Evolutionary conservation across 495 filamentous ascomycete species (phyloP).

Genomic region (Stereocaulon alpinum): DNA sequence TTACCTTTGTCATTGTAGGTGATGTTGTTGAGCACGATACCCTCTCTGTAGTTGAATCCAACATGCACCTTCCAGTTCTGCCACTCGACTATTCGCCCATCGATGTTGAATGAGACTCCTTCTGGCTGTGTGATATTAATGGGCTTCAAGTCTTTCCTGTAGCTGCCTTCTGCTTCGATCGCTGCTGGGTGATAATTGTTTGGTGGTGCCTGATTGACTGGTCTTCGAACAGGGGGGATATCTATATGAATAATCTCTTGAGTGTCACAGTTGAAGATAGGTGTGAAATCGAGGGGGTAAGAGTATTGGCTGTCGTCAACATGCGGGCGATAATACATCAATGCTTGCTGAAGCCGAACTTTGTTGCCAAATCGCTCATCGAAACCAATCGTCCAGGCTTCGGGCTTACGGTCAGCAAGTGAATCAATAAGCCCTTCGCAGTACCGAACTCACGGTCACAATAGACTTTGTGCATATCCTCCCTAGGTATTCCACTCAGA

Average conservation of each 20-base stretch:
- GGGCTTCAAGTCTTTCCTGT: conserved; percentile 74
- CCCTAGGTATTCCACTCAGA: conserved; percentile 71
- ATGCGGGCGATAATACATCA: conserved; percentile 92
- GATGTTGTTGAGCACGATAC: conserved; percentile 84
- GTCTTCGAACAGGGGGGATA: conserved; percentile 68
- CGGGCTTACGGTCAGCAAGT: neutral
- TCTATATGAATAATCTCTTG: conserved; percentile 83
- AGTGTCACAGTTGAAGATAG: conserved; percentile 79
- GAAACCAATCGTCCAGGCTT: conserved; percentile 89
- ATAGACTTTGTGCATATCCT: conserved; percentile 89
- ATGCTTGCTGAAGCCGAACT: conserved; percentile 77
- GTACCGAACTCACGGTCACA: conserved; percentile 58
- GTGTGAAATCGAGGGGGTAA: conserved; percentile 88
- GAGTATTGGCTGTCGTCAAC: conserved; percentile 84
- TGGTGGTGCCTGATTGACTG: conserved; percentile 59
- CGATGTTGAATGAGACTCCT: conserved; percentile 81
- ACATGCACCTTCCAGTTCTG: conserved; percentile 94
- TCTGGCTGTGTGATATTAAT: conserved; percentile 93
- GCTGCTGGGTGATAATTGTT: conserved; percentile 73
- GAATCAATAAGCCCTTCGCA: neutral
- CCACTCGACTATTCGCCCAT: conserved; percentile 73
- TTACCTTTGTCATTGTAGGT: conserved; percentile 82
- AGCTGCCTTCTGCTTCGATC: conserved; percentile 67
- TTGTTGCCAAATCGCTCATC: conserved; percentile 80
- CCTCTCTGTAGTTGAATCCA: conserved; percentile 94